Conservation (phyloP, 306 rosid genomes). For the Quercus alba region DNA sequence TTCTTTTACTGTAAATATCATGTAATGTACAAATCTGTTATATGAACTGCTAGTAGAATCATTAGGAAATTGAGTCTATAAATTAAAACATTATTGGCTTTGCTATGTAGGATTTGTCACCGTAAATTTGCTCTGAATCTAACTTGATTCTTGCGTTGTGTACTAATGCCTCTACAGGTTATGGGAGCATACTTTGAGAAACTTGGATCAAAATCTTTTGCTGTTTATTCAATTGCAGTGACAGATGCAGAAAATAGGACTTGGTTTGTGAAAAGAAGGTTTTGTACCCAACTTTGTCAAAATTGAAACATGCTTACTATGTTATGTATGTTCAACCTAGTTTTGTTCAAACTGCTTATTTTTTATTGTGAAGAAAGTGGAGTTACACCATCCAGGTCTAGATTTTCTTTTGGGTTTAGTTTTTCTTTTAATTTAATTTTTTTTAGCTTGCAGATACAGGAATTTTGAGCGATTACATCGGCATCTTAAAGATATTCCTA, state of each 20-base stretch:
- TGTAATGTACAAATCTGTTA: conserved; percentile 7
- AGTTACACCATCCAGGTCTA: conserved; percentile 14
- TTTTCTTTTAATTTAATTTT: not conserved
- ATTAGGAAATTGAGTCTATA: not conserved
- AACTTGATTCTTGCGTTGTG: conserved; percentile 21
- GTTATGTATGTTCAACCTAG: not conserved
- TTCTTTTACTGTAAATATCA: conserved; percentile 18
- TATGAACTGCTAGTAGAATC: not conserved
- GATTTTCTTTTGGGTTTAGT: conserved; percentile 15
- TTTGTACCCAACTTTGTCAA: conserved; percentile 17
- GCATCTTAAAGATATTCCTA: conserved; percentile 90
- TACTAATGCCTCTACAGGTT: conserved; percentile 53
- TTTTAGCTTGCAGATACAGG: conserved; percentile 65
- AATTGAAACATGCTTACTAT: not conserved
- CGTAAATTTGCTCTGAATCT: conserved; percentile 11
- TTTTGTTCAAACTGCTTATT: conserved; percentile 11
- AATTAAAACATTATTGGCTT: conserved; percentile 15
- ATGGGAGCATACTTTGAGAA: conserved; percentile 96
- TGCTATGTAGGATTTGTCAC: not conserved
- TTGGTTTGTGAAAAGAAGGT: conserved; percentile 98
- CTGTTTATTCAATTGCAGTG: conserved; percentile 92
- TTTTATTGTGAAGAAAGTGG: conserved; percentile 3
- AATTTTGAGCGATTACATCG: conserved; percentile 95
- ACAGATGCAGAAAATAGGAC: conserved; percentile 78
- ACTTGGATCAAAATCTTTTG: conserved; percentile 84